Evolutionary conservation across 352 stramenopile genomes (phyloP), one percentile per base, ranked within the genome.

Genomic region (Phytophthora podocarpi): DNA sequence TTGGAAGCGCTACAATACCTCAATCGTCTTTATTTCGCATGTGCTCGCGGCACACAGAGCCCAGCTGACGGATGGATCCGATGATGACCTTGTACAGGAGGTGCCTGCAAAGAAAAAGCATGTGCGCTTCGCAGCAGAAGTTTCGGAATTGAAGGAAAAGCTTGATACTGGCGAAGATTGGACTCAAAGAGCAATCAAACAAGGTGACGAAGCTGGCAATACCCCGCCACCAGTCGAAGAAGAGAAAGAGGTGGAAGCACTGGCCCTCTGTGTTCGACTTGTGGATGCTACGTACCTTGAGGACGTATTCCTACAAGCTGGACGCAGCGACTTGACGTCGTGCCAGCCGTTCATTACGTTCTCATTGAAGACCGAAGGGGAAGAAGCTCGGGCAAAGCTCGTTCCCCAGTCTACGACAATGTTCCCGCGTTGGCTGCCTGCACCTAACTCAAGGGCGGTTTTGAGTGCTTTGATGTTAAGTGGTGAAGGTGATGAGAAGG

Each of bases 1-100:
- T 47, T 95, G 86, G 86, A 92, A 92, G 50, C 68, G 73, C 13
- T 93, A 89, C 60, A 91, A 90, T 41, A 75, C 76, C 2, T 83
- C 75, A 0, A 89, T 93, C 23, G 57, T 85, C 12, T 87, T 74
- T 53, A 78, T 90, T 62, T 89, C 84, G 1, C 70, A 81, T 27
- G 59, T 78, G n/a, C 50, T 88, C 8, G 62, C 76, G 4, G 61
- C 58, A 24, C 45, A 76, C 27, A 57, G 42, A 34, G 51, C 60
- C 15, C 40, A 66, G 9, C n/a, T 66, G 32, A 42, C 49, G 13
- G 35, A 54, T 32, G 32, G 21, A 41, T 61, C 42, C 4, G 45
- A 73, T 34, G 57, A 64, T 8, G 48, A 59, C 11, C 51, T 21
- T 47, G 37, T 52, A 31, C 30, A 69, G 48, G 42, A 76, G 24